Percentiles rank a stretch among this genome's conserved stretches.
Evolutionary conservation across 116 monocot genomes (phyloP).

Genomic region (Zostera marina): DNA sequence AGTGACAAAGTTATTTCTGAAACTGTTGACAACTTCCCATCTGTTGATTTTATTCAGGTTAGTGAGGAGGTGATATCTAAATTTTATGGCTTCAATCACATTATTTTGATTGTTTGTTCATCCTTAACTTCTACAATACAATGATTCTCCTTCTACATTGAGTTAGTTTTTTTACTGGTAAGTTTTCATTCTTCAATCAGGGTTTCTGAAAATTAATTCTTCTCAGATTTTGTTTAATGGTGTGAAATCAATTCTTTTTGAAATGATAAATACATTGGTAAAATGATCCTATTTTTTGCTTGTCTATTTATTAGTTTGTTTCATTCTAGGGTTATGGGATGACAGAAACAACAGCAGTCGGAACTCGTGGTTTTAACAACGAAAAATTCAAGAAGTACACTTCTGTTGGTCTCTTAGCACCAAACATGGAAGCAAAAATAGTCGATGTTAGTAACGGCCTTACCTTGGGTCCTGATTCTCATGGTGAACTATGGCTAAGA

Average conservation of each 20-base stretch:
- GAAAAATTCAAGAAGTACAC: conserved; percentile 18
- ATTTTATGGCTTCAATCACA: too few species aligned
- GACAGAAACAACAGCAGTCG: conserved; percentile 18
- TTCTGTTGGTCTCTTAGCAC: conserved; percentile 69
- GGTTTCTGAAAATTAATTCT: too few species aligned
- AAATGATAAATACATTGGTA: not conserved
- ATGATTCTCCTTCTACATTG: too few species aligned
- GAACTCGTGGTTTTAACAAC: conserved; percentile 61
- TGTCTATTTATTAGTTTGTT: too few species aligned
- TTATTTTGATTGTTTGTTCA: too few species aligned
- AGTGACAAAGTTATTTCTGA: not conserved
- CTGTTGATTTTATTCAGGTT: conserved; percentile 81
- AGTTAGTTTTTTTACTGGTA: too few species aligned
- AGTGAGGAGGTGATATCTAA: not conserved
- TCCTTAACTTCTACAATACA: too few species aligned
- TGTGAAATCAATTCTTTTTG: not conserved
- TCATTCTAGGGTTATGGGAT: conserved; percentile 4
- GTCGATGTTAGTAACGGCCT: conserved; percentile 29
- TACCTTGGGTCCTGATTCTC: conserved; percentile 30
- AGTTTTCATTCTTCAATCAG: too few species aligned
- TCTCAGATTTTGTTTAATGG: too few species aligned
- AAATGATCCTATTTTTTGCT: too few species aligned
- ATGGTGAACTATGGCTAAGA: conserved; percentile 47
- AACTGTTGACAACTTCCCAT: conserved; percentile 19
- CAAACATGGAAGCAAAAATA: conserved; percentile 73